phyloP scores from a whole-genome alignment of 331 rosid species.

The Dryas integrifolia region DNA sequence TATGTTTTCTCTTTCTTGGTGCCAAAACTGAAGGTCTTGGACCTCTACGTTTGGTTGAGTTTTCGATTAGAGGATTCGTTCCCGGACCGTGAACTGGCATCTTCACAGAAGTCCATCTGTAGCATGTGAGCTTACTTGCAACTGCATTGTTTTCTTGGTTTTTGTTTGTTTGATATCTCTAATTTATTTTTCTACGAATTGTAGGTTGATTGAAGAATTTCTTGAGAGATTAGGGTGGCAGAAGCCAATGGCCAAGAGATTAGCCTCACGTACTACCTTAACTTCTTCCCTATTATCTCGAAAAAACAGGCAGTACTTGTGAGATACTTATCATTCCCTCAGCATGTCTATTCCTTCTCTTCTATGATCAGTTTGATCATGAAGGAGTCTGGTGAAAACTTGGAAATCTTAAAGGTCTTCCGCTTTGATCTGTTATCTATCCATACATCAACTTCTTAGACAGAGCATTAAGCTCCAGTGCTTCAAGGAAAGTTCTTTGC shows the following conservation, averaged over 20 bases:
- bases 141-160: constrained; percentile 2
- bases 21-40: constrained; percentile 72
- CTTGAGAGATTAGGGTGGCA: constrained; percentile 77
- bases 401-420: too few relatives aligned
- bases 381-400: neutral
- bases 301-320: constrained; percentile 24
- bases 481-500: neutral
- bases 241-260: constrained; percentile 44
- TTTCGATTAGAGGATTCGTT: constrained; percentile 79
- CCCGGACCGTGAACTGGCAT: constrained; percentile 76
- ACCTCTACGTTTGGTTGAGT: constrained; percentile 95
- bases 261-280: constrained; percentile 29
- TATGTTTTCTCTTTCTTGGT: constrained; percentile 20
- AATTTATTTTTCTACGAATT: constrained; percentile 16
- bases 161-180: neutral
- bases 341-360: neutral
- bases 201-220: constrained; percentile 89
- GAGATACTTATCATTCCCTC: constrained; percentile 9
- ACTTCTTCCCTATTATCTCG: constrained; percentile 34
- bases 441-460: neutral
- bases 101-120: constrained; percentile 79
- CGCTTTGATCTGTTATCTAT: neutral
- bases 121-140: constrained; percentile 55
- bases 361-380: neutral
- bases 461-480: neutral